These are phyloP conservation scores for Phytophthora pluvialis DNA, from an alignment of 352 stramenopile species.

Conservation along the genomic window DNA sequence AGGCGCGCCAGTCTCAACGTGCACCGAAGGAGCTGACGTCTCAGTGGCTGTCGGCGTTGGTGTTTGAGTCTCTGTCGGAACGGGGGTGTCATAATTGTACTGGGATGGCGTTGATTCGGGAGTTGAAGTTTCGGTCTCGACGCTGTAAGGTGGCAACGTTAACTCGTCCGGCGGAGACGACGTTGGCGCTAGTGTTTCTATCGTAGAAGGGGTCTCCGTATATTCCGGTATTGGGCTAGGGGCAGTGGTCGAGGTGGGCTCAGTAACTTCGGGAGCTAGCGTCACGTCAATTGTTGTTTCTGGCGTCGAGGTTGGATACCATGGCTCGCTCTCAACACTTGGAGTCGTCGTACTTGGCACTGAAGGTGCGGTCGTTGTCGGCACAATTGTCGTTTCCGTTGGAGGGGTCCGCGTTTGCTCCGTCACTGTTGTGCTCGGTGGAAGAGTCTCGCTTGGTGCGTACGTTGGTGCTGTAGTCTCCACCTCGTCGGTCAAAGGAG, in stretches of 20 bases:
- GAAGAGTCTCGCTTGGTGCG: slow-evolving; percentile 1
- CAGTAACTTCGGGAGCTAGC: background rate
- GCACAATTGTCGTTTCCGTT: background rate
- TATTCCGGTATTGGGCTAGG: background rate
- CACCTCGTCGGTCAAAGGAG: slow-evolving; percentile 2
- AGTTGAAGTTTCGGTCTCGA: background rate
- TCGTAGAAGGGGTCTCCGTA: background rate
- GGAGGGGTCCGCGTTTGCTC: background rate
- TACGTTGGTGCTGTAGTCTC: slow-evolving; percentile 8
- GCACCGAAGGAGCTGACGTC: background rate
- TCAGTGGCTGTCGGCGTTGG: background rate
- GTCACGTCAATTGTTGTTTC: background rate
- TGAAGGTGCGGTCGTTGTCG: background rate
- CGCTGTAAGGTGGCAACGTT: background rate
- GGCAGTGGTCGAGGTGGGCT: background rate
- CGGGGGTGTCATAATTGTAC: background rate
- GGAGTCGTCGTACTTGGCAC: background rate
- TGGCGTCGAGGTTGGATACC: slow-evolving; percentile 1
- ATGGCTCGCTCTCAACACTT: background rate
- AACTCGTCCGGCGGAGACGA: background rate
- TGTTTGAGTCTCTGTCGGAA: slow-evolving; percentile 10
- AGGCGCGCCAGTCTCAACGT: slow-evolving; percentile 6
- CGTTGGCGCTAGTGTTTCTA: slow-evolving; percentile 8
- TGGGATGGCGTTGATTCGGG: slow-evolving; percentile 1
- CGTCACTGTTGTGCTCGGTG: background rate